Percentiles rank a stretch among this genome's conserved stretches.
phyloP scores from a whole-genome alignment of 495 filamentous ascomycete genomes.

The Cercophora samala region DNA sequence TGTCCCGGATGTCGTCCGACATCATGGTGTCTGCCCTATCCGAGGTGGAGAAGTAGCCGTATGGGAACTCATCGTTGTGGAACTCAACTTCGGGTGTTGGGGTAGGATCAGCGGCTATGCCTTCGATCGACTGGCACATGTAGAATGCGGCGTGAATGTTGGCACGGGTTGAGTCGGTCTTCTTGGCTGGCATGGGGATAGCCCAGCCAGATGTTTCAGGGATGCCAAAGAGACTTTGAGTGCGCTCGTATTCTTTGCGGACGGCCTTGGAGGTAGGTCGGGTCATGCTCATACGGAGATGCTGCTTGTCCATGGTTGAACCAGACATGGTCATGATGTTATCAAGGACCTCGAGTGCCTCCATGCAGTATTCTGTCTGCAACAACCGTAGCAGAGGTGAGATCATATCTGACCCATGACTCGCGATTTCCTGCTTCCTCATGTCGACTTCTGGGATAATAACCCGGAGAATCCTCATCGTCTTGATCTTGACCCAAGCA shows the following conservation, averaged over 20 bases:
- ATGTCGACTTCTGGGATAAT: conserved; percentile 91
- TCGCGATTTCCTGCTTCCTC: conserved; percentile 82
- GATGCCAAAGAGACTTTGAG: conserved; percentile 92
- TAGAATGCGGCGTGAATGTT: conserved; percentile 98
- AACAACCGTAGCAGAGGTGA: conserved; percentile 86
- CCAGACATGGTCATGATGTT: conserved; percentile 92
- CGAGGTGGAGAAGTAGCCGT: conserved; percentile 67
- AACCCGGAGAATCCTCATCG: conserved; percentile 82
- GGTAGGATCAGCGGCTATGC: conserved; percentile 59
- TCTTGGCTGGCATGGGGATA: conserved; percentile 85
- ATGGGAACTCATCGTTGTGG: conserved; percentile 79
- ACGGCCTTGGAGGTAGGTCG: conserved; percentile 74
- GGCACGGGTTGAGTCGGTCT: conserved; percentile 75
- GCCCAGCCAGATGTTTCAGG: conserved; percentile 96
- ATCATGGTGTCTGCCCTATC: conserved; percentile 83
- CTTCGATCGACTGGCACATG: conserved; percentile 61
- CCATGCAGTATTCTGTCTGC: conserved; percentile 88
- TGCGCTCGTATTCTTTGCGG: conserved; percentile 90
- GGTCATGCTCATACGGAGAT: conserved; percentile 96
- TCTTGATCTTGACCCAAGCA: conserved; percentile 85
- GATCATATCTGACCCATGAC: conserved; percentile 90
- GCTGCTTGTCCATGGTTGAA: conserved; percentile 87
- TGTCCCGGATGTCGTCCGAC: conserved; percentile 75
- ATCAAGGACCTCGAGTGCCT: conserved; percentile 86
- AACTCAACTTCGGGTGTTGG: conserved; percentile 88